Evolutionary conservation across 192 early-diverging fungal species (phyloP), one percentile per base, ranked within the genome.

Genomic region (Backusella liffmaniae): DNA sequence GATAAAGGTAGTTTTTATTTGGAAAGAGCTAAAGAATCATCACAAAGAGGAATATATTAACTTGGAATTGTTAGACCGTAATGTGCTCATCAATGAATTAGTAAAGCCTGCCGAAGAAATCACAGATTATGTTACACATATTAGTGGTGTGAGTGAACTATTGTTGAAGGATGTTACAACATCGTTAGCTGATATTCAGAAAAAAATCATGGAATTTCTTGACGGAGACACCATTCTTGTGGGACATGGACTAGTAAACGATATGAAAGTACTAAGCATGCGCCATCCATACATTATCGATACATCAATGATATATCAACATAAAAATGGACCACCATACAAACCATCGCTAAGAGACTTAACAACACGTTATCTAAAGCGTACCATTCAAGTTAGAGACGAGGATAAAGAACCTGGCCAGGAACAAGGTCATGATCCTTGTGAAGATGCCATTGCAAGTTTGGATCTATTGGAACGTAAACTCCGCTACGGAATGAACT

Each of bases 391-490:
- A 75, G 18, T 18, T 1, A 26, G 37, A 1, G 74, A 68, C 5
- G 74, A 73, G 62, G 91, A 92, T 21, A 32, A 51, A 3, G 76
- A 72, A 10, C 65, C 71, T 51, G 91, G 90, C 8, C 32, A 49
- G 4, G 78, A 56, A 1, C 72, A 70, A 67, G 93, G 93, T 16
- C 93, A 94, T 80, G 91, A 93, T 76, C 84, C 87, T 76, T 76
- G 80, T 46, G 91, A 92, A 77, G 93, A 94, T 85, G 91, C 93
- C 16, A 66, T 81, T 29, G 86, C 91, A 18, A 85, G 87, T 69
- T 74, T 94, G 66, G 90, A 94, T 70, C 66, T 94, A 0, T 71
- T 89, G 5, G 78, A 88, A 75, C 73, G 79, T n/a, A 90, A 87
- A 46, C 26, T 91, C 41, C 68, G 74, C 51, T 73, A 84, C 15